phyloP scores from a whole-genome alignment of 768 basidiomycete genomes.

The Suillus discolor region DNA sequence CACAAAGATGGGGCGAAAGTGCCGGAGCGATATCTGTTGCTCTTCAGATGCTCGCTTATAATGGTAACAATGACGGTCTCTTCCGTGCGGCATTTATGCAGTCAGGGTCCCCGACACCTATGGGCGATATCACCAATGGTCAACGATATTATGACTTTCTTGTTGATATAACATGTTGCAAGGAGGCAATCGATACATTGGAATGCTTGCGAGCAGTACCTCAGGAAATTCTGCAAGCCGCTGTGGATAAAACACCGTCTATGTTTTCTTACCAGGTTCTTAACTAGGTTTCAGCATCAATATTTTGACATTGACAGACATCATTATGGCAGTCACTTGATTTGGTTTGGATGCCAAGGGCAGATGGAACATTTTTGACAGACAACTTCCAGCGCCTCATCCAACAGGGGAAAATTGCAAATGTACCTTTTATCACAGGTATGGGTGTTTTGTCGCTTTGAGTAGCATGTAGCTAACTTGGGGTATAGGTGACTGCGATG shows the following conservation, averaged over 20 bases:
- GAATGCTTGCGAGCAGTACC: constrained; percentile 32
- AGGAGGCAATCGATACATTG: constrained; percentile 22
- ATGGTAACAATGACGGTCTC: constrained; percentile 17
- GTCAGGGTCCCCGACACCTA: constrained; percentile 38
- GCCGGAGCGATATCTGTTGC: constrained; percentile 17
- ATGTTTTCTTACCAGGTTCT: constrained; percentile 43
- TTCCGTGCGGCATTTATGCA: constrained; percentile 36
- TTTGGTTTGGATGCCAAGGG: neutral
- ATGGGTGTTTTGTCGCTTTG: neutral
- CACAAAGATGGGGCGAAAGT: constrained; percentile 21
- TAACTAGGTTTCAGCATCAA: neutral
- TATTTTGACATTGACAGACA: neutral
- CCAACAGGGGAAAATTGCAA: neutral
- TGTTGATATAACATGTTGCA: constrained; percentile 28
- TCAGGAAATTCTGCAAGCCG: constrained; percentile 38
- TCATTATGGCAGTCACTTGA: neutral
- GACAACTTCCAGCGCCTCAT: neutral
- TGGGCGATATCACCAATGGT: constrained; percentile 16
- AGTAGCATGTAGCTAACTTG: neutral
- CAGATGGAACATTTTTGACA: neutral
- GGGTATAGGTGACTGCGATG: neutral
- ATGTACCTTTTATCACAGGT: neutral
- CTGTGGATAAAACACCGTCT: constrained; percentile 41
- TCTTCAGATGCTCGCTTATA: constrained; percentile 20
- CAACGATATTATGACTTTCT: constrained; percentile 21